These are phyloP conservation scores for Fraxinus excelsior DNA, from an alignment of 257 asterid genomes.

Conservation along the genomic window DNA sequence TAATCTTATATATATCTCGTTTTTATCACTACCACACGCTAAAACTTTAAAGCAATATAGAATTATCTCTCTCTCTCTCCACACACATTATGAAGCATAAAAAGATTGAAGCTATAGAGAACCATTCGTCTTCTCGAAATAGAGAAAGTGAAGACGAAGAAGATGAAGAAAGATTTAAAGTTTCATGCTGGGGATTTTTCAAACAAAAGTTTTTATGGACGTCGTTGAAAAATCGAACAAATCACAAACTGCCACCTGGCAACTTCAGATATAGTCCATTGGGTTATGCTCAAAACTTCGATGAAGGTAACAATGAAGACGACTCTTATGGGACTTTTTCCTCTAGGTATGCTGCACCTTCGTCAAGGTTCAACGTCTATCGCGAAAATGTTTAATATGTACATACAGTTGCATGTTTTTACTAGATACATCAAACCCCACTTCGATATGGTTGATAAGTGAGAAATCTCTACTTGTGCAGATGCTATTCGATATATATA, in stretches of 20 bases:
- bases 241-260: not conserved
- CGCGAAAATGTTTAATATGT: not conserved
- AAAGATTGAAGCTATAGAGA: not conserved
- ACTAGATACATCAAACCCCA: not conserved
- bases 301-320: conserved; percentile 29
- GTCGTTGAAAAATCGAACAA: conserved; percentile 3
- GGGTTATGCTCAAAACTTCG: conserved; percentile 37
- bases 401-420: not conserved
- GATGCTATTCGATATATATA: not conserved
- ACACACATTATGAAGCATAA: not conserved
- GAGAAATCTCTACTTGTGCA: not conserved
- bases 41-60: not conserved
- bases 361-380: conserved; percentile 1
- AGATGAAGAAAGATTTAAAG: not conserved
- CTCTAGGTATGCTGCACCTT: conserved; percentile 30
- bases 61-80: not conserved
- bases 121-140: not conserved
- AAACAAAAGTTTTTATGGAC: conserved; percentile 28
- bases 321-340: conserved; percentile 26
- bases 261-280: conserved; percentile 34
- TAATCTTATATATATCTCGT: not conserved
- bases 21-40: not conserved
- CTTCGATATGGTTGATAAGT: no score
- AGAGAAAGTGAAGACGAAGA: not conserved
- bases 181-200: conserved; percentile 34